Base-by-base conservation (phyloP, 768 basidiomycete genomes). In the Saitozyma podzolica region DNA sequence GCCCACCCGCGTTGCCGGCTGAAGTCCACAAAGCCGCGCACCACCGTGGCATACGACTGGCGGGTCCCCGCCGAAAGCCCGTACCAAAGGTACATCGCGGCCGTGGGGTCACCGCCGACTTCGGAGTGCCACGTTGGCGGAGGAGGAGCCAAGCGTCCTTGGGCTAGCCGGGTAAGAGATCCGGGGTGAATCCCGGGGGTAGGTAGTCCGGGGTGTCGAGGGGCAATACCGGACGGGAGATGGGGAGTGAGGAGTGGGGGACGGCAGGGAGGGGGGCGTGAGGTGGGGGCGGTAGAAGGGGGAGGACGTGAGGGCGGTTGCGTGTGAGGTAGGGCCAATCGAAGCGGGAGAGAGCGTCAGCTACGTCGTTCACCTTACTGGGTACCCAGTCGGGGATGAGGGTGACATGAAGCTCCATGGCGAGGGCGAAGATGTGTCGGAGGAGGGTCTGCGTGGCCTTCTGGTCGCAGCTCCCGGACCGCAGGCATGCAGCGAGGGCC, bases 311-410 rank as follows among this genome's bases (percentile, higher is more conserved):
- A 14, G 53, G 53, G 54, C 20, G 20, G 51, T 52, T 13, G 10
- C 13, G 13, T 11, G 13, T 17, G 43, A 54, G 54, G 53, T 14
- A 40, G 54, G 40, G 40, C 14, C 16, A 42, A 37, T 41, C 54
- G 40, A 55, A 61, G 29, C 60, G 54, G 19, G 60, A 61, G 9
- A 61, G 40, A 40, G 53, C 51, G 55, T 62, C 61, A 62, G 61
- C 61, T 17, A 57, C 50, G 45, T 50, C 17, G 45, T 63, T 63
- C 62, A n/a, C n/a, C n/a, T n/a, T n/a, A n/a, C n/a, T n/a, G n/a
- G n/a, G n/a, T n/a, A n/a, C n/a, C n/a, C n/a, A 63, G 17, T 13
- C 39, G 7, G 62, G 39, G 39, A 29, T 40, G 48, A 63, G 41
- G 48, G 51, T n/a, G 40, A 63, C 17, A 48, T 59, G 50, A 20